Conservation (phyloP, 352 stramenopile species). For the Aphanomyces astaci region DNA sequence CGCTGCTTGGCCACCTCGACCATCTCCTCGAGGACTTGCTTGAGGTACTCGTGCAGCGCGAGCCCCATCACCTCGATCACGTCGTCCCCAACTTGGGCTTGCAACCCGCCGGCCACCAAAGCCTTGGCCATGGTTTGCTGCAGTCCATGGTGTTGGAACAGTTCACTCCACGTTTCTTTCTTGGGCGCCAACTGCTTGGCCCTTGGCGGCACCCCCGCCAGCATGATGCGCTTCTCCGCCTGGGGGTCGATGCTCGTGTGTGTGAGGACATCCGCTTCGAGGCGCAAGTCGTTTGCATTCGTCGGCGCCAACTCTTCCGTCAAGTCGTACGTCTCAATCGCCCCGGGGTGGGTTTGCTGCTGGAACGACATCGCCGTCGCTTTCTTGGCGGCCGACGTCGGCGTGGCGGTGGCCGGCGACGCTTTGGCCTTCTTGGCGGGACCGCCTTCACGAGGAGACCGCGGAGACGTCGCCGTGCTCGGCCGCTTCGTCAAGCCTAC, state of each 20-base stretch:
- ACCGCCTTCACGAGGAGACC: background rate
- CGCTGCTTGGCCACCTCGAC: conserved; percentile 72
- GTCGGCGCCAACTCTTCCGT: conserved; percentile 44
- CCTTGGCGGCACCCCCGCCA: conserved; percentile 42
- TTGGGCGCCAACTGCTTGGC: conserved; percentile 33
- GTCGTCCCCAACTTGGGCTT: conserved; percentile 26
- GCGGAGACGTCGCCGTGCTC: conserved; percentile 9
- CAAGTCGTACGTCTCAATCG: conserved; percentile 23
- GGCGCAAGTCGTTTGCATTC: conserved; percentile 61
- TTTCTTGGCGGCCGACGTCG: background rate
- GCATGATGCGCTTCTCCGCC: conserved; percentile 70
- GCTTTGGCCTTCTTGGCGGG: conserved; percentile 14
- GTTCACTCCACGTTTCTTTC: conserved; percentile 78
- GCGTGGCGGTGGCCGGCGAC: background rate
- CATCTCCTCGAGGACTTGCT: conserved; percentile 83
- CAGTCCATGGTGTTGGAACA: conserved; percentile 68
- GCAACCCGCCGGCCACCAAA: conserved; percentile 44
- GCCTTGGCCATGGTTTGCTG: conserved; percentile 48
- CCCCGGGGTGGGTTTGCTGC: background rate
- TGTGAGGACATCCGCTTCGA: conserved; percentile 76
- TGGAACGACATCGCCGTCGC: background rate
- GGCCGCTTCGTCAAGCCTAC: conserved; percentile 1
- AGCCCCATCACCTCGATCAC: conserved; percentile 72
- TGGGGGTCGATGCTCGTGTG: conserved; percentile 73
- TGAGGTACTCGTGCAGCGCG: conserved; percentile 76